These are phyloP conservation scores for Xylaria sp. DNA, from an alignment of 2,329 filamentous ascomycete species.

Conservation along the genomic window DNA sequence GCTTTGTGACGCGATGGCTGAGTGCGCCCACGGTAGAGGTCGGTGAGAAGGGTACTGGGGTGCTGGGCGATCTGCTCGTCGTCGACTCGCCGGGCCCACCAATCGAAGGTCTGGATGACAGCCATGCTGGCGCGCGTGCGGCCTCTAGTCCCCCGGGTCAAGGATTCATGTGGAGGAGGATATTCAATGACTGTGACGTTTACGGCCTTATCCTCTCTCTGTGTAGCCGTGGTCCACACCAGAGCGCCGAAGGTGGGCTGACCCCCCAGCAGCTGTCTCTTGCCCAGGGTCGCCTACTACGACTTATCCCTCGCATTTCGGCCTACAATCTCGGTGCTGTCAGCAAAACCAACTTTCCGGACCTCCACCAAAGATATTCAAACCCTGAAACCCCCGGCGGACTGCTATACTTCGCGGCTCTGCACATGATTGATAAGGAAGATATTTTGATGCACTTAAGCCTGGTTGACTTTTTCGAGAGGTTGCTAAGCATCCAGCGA, in stretches of 20 bases:
- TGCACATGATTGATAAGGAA: constrained; percentile 62
- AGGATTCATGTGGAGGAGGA: constrained; percentile 63
- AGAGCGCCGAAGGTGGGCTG: constrained; percentile 43
- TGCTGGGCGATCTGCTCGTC: constrained; percentile 66
- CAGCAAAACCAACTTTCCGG: constrained; percentile 52
- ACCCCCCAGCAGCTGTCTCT: constrained; percentile 57
- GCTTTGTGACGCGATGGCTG: constrained; percentile 65
- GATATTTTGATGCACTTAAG: constrained; percentile 63
- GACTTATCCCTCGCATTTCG: constrained; percentile 62
- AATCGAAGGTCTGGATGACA: constrained; percentile 46
- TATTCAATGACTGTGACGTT: constrained; percentile 59
- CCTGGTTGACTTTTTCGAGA: constrained; percentile 66
- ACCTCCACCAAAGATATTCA: constrained; percentile 48
- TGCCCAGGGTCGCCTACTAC: constrained; percentile 64
- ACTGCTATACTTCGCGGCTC: constrained; percentile 62
- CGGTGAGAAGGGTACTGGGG: constrained; percentile 62
- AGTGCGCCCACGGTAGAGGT: constrained; percentile 64
- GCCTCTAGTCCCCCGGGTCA: constrained; percentile 59
- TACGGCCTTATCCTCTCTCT: constrained; percentile 60
- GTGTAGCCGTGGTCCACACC: constrained; percentile 48
- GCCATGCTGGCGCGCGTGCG: constrained; percentile 50
- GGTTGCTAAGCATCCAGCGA: constrained; percentile 61
- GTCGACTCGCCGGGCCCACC: constrained; percentile 61
- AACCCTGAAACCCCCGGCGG: constrained; percentile 50
- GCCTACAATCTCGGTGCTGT: constrained; percentile 59